Evolutionary conservation across 805 yeast genomes (phyloP), one percentile per base, ranked within the genome.

Genomic region (Kregervanrija pseudodelftensis): DNA sequence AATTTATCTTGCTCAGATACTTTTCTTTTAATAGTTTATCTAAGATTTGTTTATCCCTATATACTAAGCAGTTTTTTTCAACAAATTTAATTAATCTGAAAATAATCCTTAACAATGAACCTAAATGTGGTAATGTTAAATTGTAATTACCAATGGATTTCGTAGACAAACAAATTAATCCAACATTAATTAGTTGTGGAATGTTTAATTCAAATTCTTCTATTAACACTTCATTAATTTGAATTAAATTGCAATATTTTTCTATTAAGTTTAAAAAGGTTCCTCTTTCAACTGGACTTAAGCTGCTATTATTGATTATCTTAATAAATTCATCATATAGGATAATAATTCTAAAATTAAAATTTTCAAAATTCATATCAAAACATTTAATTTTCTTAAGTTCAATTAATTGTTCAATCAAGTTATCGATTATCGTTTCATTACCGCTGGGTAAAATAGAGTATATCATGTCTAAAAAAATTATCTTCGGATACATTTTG

Each of bases 1-100:
- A 69, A 17, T 66, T 61, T 36, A 64, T 66, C 59, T 73, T 66
- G 32, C 63, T 65, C 45, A 68, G 72, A 75, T 79, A 78, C 48
- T 66, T 74, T 15, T 63, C 63, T 15, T 60, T 55, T 4, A 79
- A 47, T 14, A 64, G 67, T 2, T 60, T 63, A 43, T 76, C 77
- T 30, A 73, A 54, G 3, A 65, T 45, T 55, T 77, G 80, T 39
- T 67, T 68, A 53, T 63, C 68, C 42, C 66, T 67, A 7, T 62
- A 52, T 32, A 62, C 60, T 17, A 60, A 60, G 16, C 77, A 50
- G 0, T 60, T 44, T 47, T 68, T 67, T 11, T 68, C 66, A n/a
- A 77, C 49, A 67, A 75, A 71, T 1, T 59, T 56, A 38, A 76
- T 59, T 22, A 22, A 22, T 7, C 28, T 22, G 28, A 22, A 22